Base-by-base conservation (phyloP, 2,329 filamentous ascomycete genomes). In the Escovopsis weberi region DNA sequence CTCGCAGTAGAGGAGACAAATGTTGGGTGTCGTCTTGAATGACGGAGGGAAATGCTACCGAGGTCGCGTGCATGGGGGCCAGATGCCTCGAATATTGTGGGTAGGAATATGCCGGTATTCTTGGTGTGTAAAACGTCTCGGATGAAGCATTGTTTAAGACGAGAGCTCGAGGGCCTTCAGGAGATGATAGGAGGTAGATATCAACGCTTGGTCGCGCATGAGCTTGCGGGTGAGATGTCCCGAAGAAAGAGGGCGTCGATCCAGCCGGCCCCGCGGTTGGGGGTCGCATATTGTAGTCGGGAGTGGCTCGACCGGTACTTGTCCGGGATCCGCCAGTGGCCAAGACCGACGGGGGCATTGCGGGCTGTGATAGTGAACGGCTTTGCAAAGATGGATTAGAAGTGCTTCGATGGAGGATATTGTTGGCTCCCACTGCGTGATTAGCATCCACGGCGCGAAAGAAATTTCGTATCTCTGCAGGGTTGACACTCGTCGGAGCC, bases 181-280 rank as follows among this genome's bases (percentile, higher is more conserved):
- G 75, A 0, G 77, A 80, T 12, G 68, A 73, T 6, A 81, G 54
- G 23, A 81, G 70, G 49, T 79, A 80, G 2, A 79, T 72, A 45
- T 75, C 69, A 0, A 68, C 62, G 2, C 54, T 57, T 23, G 60
- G 59, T 30, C 54, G 54, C 15, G 55, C 39, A 47, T 48, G 47
- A 41, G 45, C 45, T 42, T 41, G 48, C 43, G 39, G 41, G 32
- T 48, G 45, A 12, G 34, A 12, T 28, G 26, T 18, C 12, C 38
- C 26, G 23, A 26, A 4, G 23, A 23, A 23, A 23, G 23, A 23
- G 23, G 23, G 4, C 23, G 23, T 23, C 23, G 23, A 23, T 6
- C 23, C 23, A 6, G 23, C 23, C 23, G 23, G 53, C 26, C 54
- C 58, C 11, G 50, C 49, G n/a, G 53, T 57, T 10, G 50, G 50